Conservation (phyloP, 805 yeast species). For the Ascoidea rubescens region DNA sequence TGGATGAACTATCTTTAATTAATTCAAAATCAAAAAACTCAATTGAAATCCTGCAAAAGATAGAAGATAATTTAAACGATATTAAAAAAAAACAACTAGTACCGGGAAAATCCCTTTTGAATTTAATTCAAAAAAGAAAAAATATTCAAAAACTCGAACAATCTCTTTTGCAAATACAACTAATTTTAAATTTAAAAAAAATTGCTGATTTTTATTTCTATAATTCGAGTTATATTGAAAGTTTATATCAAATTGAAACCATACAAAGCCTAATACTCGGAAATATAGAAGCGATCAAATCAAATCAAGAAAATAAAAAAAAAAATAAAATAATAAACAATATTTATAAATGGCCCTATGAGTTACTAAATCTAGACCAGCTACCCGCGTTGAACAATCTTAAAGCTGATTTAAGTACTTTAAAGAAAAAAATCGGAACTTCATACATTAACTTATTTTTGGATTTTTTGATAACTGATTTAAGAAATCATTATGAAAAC, state of each 20-base stretch:
- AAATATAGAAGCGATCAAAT: slow-evolving; percentile 19
- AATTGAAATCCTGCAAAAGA: slow-evolving; percentile 27
- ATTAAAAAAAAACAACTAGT: slow-evolving; percentile 36
- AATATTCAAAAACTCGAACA: slow-evolving; percentile 54
- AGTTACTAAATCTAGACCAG: slow-evolving; percentile 31
- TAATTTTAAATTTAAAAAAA: slow-evolving; percentile 26
- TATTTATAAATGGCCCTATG: slow-evolving; percentile 16
- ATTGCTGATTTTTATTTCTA: slow-evolving; percentile 32
- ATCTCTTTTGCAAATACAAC: slow-evolving; percentile 30
- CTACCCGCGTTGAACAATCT: slow-evolving; percentile 16
- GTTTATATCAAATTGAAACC: slow-evolving; percentile 43
- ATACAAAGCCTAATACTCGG: slow-evolving; percentile 50
- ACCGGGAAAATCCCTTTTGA: slow-evolving; percentile 34
- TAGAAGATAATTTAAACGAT: slow-evolving; percentile 30
- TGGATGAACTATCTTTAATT: slow-evolving; percentile 63
- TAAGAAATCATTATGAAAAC: slow-evolving; percentile 40
- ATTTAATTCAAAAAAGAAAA: slow-evolving; percentile 34
- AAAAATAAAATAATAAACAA: slow-evolving; percentile 4
- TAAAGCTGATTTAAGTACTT: slow-evolving; percentile 35
- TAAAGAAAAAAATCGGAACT: slow-evolving; percentile 55
- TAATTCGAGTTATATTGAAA: slow-evolving; percentile 32
- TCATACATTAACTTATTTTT: slow-evolving; percentile 49
- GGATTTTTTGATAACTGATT: slow-evolving; percentile 41
- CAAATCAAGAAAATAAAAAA: slow-evolving; percentile 13
- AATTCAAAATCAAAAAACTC: slow-evolving; percentile 39